Percentiles rank a stretch among this genome's conserved stretches.
phyloP scores from a whole-genome alignment of 306 rosid genomes.

The Dryas drummondii region DNA sequence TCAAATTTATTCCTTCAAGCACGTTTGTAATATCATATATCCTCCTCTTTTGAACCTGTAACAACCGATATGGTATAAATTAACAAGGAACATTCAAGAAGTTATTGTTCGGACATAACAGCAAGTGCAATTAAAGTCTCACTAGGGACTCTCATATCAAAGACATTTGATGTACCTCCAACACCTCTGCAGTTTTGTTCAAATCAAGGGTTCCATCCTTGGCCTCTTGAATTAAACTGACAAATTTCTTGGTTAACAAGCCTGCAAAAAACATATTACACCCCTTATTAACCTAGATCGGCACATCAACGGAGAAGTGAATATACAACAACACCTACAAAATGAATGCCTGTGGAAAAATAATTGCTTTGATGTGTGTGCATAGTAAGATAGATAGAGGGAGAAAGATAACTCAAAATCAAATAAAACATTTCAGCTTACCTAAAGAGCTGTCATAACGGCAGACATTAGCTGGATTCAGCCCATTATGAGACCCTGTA shows the following conservation, averaged over 20 bases:
- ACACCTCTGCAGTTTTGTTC: conserved; percentile 57
- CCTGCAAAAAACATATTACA: conserved; percentile 50
- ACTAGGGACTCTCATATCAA: background rate
- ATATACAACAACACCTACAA: background rate
- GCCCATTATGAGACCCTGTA: conserved; percentile 40
- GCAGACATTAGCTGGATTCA: conserved; percentile 40
- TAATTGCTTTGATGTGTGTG: background rate
- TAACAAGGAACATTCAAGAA: background rate
- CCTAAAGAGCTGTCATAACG: conserved; percentile 87
- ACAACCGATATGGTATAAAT: conserved; percentile 21
- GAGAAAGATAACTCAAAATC: background rate
- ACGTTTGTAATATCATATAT: conserved; percentile 88
- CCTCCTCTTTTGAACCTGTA: conserved; percentile 80
- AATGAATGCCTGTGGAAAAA: background rate
- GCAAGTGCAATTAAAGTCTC: background rate
- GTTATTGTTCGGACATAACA: background rate
- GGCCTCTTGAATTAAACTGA: conserved; percentile 56
- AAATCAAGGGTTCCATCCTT: conserved; percentile 74
- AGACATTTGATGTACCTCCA: conserved; percentile 53
- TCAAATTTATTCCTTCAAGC: conserved; percentile 81
- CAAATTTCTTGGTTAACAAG: conserved; percentile 78
- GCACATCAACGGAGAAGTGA: background rate
- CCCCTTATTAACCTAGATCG: background rate
- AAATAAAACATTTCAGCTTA: conserved; percentile 29
- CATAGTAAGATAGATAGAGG: background rate